Percentiles rank a stretch among this genome's conserved stretches.
phyloP scores from a whole-genome alignment of 352 stramenopile species.

The Phytophthora vignae region DNA sequence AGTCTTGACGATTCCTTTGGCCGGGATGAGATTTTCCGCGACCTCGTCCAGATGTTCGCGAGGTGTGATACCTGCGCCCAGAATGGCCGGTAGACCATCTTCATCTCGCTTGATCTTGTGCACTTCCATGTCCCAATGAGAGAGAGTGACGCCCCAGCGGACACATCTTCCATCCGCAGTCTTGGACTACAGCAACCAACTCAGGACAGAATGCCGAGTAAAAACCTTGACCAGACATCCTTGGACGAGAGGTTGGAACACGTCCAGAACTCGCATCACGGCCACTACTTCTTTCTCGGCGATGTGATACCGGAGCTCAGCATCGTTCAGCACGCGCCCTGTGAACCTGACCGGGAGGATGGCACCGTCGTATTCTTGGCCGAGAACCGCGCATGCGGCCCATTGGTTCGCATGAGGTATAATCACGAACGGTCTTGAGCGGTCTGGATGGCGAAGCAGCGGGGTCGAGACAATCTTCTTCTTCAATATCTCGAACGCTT shows the following conservation, averaged over 20 bases:
- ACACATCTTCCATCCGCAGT: background rate
- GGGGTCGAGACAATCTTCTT: background rate
- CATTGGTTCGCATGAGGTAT: background rate
- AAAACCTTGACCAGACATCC: background rate
- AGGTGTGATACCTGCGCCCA: background rate
- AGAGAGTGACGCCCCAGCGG: background rate
- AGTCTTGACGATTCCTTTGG: background rate
- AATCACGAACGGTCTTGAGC: background rate
- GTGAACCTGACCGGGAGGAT: slow-evolving; percentile 2
- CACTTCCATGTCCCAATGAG: slow-evolving; percentile 1
- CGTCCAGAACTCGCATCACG: background rate
- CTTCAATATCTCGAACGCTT: slow-evolving; percentile 5
- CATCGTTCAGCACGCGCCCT: background rate
- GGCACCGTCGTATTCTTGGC: background rate
- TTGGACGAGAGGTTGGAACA: background rate
- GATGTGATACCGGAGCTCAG: background rate
- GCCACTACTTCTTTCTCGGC: slow-evolving; percentile 3
- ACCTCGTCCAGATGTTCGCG: slow-evolving; percentile 1
- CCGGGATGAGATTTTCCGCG: background rate
- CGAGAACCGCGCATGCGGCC: too few relatives aligned
- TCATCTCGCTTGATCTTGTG: slow-evolving; percentile 6
- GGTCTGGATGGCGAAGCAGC: background rate
- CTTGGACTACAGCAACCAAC: slow-evolving; percentile 5
- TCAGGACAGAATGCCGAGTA: slow-evolving; percentile 7
- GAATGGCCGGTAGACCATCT: background rate